phyloP scores from a whole-genome alignment of 169 alveolate genomes.

The Theileria sp. region DNA sequence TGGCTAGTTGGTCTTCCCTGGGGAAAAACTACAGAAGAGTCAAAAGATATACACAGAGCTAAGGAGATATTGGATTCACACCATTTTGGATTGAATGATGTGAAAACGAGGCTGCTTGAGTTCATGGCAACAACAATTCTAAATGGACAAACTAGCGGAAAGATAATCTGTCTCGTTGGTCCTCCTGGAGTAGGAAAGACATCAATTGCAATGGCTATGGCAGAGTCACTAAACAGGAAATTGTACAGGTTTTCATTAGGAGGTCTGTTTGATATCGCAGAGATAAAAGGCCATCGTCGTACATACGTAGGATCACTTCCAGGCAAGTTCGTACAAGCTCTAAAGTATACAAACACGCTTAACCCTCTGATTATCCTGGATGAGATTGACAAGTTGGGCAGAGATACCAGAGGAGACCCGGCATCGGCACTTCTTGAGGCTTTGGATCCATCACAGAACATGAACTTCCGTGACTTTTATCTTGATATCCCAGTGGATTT shows the following conservation, averaged over 20 bases:
- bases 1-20: constrained; percentile 82
- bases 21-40: constrained; percentile 76
- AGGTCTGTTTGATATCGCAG: constrained; percentile 91
- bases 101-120: constrained; percentile 89
- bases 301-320: constrained; percentile 95
- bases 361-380: constrained; percentile 88
- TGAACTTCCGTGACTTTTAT: constrained; percentile 69
- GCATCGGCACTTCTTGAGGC: constrained; percentile 89
- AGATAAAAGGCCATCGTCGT: constrained; percentile 91
- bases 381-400: constrained; percentile 90
- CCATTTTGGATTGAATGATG: constrained; percentile 91
- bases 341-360: constrained; percentile 79
- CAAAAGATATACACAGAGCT: constrained; percentile 49
- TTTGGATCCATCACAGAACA: constrained; percentile 88
- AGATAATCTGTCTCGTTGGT: constrained; percentile 90
- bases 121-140: constrained; percentile 86
- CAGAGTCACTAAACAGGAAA: constrained; percentile 86
- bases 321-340: constrained; percentile 86
- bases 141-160: constrained; percentile 80
- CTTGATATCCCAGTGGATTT: constrained; percentile 85
- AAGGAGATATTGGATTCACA: constrained; percentile 77
- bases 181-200: constrained; percentile 97
- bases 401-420: constrained; percentile 89
- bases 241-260: constrained; percentile 85
- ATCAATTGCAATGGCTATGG: constrained; percentile 88